Base-by-base conservation (phyloP, 1,284 basidiomycete species). In the Rhodotorula mucilaginosa region DNA sequence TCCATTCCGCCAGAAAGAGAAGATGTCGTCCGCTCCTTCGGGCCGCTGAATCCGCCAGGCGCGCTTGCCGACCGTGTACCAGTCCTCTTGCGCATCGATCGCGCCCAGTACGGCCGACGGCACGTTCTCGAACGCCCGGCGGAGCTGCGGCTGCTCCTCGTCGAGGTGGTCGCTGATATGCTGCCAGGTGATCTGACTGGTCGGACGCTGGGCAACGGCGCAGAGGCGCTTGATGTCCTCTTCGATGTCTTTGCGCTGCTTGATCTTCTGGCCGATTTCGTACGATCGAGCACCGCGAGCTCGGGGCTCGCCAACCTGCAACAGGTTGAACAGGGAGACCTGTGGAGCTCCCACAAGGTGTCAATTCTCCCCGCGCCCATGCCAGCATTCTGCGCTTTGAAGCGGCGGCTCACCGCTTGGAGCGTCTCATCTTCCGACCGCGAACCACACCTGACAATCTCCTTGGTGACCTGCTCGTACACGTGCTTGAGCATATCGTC, bases 401-500 rank as follows among this genome's bases (percentile, higher is more conserved):
- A 26, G 15, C 2, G 6, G 5, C 34, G 21, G 21, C 52, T 71
- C 64, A 77, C 49, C 2, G 81, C 83, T 67, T 88, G 86, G n/a
- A 90, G 86, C 8, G 84, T 81, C 67, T 88, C 86, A 68, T 90
- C 87, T 1, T 85, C 81, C 12, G 86, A 85, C 13, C 87, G 83
- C 26, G 86, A 84, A 0, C 89, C 90, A 5, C 90, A 81, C 3
- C 89, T 86, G 16, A 89, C 85, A 34, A 91, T 83, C 52, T 86
- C 84, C 1, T 81, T 80, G 0, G 88, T 89, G 66, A 91, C 89
- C 0, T 80, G 79, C 72, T 90, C 87, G 3, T 90, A 81, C 4
- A 89, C 83, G 0, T 86, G 86, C 13, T 82, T 81, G 5, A 90
- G 81, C 79, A 90, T 85, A 70, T 90, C 88, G 71, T 91, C 89